Base-by-base conservation (phyloP, 1,284 basidiomycete genomes). In the Sporisorium exsertum region DNA sequence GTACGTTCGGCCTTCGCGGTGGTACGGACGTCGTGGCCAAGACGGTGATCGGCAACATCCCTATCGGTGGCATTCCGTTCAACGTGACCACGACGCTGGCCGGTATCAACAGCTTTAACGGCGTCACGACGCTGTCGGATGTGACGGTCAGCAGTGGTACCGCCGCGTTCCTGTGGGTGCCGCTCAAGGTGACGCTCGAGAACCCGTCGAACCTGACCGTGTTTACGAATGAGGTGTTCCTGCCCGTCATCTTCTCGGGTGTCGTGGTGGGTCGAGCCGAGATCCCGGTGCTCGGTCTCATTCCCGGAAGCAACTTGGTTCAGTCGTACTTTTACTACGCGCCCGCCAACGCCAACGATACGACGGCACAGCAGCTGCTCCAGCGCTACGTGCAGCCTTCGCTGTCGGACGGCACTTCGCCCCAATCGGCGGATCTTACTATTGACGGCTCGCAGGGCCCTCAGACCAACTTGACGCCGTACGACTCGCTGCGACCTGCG, bases 41-140 rank as follows among this genome's bases (percentile, higher is more conserved):
- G 59, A 92, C 92, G 1, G 82, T 88, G 0, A 91, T 92, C 50
- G 92, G 92, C 15, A 86, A 92, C 79, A 88, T 93, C 20, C 89
- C 90, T 0, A 92, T 93, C 64, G 86, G 87, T 5, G 89, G 89
- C 22, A 91, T 93, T 77, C 88, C 89, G 1, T 90, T 93, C 84
- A 87, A 89, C 68, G 90, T 92, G 35, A 83, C 86, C 7, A 90
- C 90, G 4, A 85, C 84, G 46, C 78, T 92, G 55, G 88, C 87
- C 76, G 90, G 91, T 88, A 77, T 72, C 50, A 67, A 84, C 72
- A 66, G 56, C 29, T 77, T 80, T 65, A 74, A 58, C 57, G 58
- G 69, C 45, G 46, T 72, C 27, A 66, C 51, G 2, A 67, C 89
- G 89, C 89, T 62, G 88, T 91, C 72, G 24, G 71, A 80, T 26